Conservation (phyloP, 2,329 filamentous ascomycete genomes). For the Colletotrichum australisinense region DNA sequence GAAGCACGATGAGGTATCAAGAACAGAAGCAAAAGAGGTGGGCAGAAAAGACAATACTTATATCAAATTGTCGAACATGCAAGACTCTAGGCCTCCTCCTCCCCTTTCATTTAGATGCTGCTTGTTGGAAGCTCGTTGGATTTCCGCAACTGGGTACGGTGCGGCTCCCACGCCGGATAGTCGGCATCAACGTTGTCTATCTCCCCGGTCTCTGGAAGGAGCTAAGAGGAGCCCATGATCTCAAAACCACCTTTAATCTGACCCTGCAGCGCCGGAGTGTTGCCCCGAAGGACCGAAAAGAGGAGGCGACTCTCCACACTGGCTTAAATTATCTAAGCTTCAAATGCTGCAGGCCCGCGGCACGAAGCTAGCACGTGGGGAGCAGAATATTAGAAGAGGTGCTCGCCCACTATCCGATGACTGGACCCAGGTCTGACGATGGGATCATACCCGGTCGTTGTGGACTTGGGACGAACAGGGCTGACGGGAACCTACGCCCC, state of each 20-base stretch:
- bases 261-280: constrained; percentile 4
- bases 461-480: constrained; percentile 3
- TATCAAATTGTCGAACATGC: background rate
- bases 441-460: background rate
- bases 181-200: constrained; percentile 4
- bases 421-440: background rate
- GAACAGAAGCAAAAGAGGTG: background rate
- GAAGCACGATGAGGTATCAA: constrained; percentile 10
- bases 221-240: constrained; percentile 15
- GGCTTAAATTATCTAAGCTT: constrained; percentile 9
- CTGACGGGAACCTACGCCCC: background rate
- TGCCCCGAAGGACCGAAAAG: background rate
- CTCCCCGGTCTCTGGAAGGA: background rate
- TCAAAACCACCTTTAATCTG: constrained; percentile 13
- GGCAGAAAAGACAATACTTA: constrained; percentile 11
- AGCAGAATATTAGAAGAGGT: background rate
- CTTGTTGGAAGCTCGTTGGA: background rate
- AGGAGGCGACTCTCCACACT: background rate
- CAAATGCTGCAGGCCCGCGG: constrained; percentile 12
- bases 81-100: background rate
- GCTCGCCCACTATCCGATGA: background rate
- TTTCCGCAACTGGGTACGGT: background rate
- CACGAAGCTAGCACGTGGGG: constrained; percentile 4
- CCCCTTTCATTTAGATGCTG: background rate
- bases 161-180: constrained; percentile 7